Conservation (phyloP, 306 rosid genomes). For the Oxytropis ochrocephala region DNA sequence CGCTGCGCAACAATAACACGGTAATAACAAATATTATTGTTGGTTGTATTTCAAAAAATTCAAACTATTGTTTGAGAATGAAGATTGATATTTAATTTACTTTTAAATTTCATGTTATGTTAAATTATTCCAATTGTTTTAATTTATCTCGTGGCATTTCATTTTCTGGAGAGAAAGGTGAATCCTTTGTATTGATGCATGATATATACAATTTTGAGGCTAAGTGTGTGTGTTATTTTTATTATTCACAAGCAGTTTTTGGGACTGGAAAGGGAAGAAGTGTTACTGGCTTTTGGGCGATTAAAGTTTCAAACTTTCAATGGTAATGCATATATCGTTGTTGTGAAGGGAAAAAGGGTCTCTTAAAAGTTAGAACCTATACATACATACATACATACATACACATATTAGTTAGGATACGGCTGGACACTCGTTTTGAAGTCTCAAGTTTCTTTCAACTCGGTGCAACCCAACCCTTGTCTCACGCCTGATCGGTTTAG, state of each 20-base stretch:
- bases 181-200: background rate
- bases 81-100: no score
- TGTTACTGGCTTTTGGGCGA: background rate
- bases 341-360: background rate
- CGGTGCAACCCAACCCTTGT: background rate
- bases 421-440: background rate
- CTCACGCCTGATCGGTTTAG: constrained; percentile 2
- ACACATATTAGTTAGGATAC: background rate
- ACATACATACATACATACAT: no score
- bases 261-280: background rate
- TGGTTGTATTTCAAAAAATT: no score
- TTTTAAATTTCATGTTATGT: no score
- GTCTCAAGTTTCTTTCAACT: background rate
- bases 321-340: background rate
- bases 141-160: no score
- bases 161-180: background rate
- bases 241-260: background rate
- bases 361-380: background rate
- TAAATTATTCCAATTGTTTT: no score
- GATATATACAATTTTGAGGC: background rate
- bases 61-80: no score
- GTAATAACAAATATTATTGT: no score
- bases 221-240: background rate
- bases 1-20: no score
- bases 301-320: background rate